phyloP scores from a whole-genome alignment of 129 eudicot genomes.

The Flaveria sonorensis region DNA sequence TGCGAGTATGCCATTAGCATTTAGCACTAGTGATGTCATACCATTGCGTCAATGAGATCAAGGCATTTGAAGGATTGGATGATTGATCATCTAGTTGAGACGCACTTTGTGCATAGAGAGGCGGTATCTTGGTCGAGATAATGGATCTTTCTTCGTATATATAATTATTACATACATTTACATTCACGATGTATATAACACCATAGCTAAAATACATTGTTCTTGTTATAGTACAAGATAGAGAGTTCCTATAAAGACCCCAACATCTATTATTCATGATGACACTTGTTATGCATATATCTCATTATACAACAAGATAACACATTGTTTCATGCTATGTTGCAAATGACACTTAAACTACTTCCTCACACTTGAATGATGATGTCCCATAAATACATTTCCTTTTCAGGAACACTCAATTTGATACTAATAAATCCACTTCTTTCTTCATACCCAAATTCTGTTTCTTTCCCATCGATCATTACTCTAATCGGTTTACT shows the following conservation, averaged over 20 bases:
- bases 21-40: no score
- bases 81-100: no score
- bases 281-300: background rate
- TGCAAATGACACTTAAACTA: background rate
- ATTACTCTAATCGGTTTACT: conserved; percentile 51
- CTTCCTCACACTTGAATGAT: conserved; percentile 45
- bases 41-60: no score
- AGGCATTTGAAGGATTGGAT: no score
- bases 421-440: conserved; percentile 52
- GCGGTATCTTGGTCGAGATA: no score
- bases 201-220: background rate
- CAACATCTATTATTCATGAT: background rate
- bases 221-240: background rate
- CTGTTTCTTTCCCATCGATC: conserved; percentile 46
- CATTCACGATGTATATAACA: background rate
- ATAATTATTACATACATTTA: background rate
- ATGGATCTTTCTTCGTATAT: no score
- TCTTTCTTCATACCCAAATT: conserved; percentile 57
- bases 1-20: no score
- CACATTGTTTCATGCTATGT: background rate
- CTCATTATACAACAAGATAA: background rate
- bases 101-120: no score
- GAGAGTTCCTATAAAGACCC: background rate
- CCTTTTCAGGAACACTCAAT: conserved; percentile 57
- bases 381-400: conserved; percentile 63